Conservation (phyloP, 2,329 filamentous ascomycete species). For the Mariannaea elegans region DNA sequence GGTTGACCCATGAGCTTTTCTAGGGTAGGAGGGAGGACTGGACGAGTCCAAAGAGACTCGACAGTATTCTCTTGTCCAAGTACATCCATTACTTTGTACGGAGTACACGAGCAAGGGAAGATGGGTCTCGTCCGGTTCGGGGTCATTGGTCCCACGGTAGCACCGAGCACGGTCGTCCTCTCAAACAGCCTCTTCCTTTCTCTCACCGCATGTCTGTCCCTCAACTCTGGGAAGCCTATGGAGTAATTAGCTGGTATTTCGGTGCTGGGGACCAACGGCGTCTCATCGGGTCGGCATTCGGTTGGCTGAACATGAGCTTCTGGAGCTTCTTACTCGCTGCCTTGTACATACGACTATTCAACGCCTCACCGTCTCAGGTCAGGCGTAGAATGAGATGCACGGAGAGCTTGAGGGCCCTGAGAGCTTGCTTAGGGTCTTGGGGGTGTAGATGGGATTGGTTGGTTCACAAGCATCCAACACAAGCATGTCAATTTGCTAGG, state of each 20-base stretch:
- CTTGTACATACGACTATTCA: neutral
- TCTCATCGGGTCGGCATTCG: neutral
- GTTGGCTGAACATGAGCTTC: neutral
- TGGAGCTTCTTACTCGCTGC: neutral
- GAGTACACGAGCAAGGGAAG: neutral
- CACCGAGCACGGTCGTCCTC: neutral
- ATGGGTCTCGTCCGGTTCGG: too few species aligned
- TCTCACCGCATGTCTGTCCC: neutral
- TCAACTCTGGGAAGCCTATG: too few species aligned
- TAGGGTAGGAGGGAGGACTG: too few species aligned
- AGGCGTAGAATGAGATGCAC: neutral
- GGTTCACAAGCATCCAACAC: constrained; percentile 13
- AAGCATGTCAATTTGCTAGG: neutral
- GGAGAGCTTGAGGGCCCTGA: constrained; percentile 1
- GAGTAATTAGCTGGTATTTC: too few species aligned
- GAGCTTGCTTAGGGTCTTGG: constrained; percentile 3
- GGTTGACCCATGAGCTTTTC: neutral
- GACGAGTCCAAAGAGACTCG: too few species aligned
- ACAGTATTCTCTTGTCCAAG: neutral
- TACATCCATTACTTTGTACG: too few species aligned
- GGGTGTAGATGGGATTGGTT: constrained; percentile 12
- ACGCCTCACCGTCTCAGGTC: neutral
- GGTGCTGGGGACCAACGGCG: neutral
- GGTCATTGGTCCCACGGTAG: neutral
- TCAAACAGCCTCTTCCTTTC: neutral